Evolutionary conservation across 2,329 filamentous ascomycete genomes (phyloP).

Genomic region (Daldinia eschscholtzii): DNA sequence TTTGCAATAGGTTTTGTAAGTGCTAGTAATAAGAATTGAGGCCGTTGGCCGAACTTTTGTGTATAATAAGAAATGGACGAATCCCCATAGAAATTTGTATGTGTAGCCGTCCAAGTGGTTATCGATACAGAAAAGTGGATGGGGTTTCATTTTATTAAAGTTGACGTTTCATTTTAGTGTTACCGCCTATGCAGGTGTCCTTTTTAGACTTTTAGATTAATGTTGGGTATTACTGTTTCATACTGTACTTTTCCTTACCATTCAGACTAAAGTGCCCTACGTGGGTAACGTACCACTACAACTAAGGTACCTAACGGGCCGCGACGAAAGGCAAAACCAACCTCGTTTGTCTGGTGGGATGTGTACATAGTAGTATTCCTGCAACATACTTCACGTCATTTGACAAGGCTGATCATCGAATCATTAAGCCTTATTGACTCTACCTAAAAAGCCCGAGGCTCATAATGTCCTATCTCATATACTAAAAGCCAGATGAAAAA

Average conservation of each 20-base stretch:
- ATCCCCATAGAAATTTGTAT: too few species aligned
- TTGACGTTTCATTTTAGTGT: too few species aligned
- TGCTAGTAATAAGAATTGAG: too few species aligned
- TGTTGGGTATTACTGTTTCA: not conserved
- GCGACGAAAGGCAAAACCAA: conserved; percentile 32
- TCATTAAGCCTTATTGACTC: not conserved
- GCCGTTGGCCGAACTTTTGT: too few species aligned
- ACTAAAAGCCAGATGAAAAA: conserved; percentile 1
- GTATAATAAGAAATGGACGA: too few species aligned
- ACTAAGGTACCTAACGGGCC: conserved; percentile 3
- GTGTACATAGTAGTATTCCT: conserved; percentile 7
- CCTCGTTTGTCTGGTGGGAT: conserved; percentile 12
- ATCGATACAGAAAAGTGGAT: too few species aligned
- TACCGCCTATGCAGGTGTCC: conserved; percentile 3
- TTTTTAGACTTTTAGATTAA: conserved; percentile 2
- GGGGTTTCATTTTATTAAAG: too few species aligned
- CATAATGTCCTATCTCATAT: not conserved
- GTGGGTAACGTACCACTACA: conserved; percentile 26
- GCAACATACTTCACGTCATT: conserved; percentile 5
- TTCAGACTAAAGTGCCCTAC: not conserved
- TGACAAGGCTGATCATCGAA: conserved; percentile 16
- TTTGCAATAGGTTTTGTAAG: too few species aligned
- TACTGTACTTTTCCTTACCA: not conserved
- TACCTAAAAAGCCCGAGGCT: not conserved
- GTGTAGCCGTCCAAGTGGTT: too few species aligned